phyloP scores from a whole-genome alignment of 108 stramenopile species.

The Aurantiochytrium sp. region DNA sequence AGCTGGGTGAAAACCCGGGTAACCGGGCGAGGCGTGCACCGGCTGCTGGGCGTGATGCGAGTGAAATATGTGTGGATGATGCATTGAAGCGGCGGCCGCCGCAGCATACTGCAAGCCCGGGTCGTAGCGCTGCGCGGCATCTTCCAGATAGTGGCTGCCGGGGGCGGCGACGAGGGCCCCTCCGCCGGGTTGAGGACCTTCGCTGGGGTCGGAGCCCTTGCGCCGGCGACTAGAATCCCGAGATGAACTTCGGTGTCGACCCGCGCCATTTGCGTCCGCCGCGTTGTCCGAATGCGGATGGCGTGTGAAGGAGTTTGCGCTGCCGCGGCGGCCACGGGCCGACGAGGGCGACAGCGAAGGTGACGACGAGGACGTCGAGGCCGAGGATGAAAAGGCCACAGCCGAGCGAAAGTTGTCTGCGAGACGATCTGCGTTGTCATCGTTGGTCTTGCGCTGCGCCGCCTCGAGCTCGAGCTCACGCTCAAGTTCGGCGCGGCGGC shows the following conservation, averaged over 20 bases:
- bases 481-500: neutral
- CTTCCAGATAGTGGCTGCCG: too few relatives aligned
- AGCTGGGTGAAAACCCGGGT: neutral
- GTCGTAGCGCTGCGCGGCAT: neutral
- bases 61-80: neutral
- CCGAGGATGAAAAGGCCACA: slow-evolving; percentile 14
- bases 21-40: neutral
- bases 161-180: too few relatives aligned
- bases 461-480: neutral
- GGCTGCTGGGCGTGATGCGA: neutral
- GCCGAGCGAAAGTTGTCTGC: slow-evolving; percentile 6
- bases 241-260: too few relatives aligned
- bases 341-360: too few relatives aligned
- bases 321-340: too few relatives aligned
- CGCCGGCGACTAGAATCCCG: too few relatives aligned
- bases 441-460: neutral
- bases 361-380: neutral
- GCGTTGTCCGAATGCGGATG: too few relatives aligned
- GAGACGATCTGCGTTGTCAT: neutral
- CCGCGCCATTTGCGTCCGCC: too few relatives aligned
- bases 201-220: too few relatives aligned
- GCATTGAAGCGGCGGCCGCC: neutral
- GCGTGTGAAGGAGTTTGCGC: too few relatives aligned
- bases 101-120: neutral
- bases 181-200: too few relatives aligned